These are phyloP conservation scores for Neoboletus brunneissimus DNA, from an alignment of 768 basidiomycete genomes.

Conservation along the genomic window DNA sequence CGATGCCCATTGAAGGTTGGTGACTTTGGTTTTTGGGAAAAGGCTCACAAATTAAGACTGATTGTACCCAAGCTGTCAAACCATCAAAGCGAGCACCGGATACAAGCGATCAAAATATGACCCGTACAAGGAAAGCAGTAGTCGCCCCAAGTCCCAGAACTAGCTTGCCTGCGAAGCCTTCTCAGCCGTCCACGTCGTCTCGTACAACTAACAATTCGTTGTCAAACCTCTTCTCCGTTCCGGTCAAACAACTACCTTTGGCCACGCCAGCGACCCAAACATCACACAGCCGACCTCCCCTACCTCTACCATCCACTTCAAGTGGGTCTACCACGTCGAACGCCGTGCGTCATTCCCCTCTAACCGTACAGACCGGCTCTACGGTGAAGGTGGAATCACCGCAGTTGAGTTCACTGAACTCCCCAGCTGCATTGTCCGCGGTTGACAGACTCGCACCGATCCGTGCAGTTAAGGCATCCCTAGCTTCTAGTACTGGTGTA, in stretches of 20 bases:
- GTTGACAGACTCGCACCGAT: slow-evolving; percentile 33
- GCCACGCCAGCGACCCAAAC: not conserved
- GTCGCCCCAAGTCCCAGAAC: not conserved
- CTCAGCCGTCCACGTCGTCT: slow-evolving; percentile 5
- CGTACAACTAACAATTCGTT: slow-evolving; percentile 22
- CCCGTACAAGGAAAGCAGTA: slow-evolving; percentile 1
- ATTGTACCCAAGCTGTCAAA: slow-evolving; percentile 15
- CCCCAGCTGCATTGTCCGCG: slow-evolving; percentile 1
- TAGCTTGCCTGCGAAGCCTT: not conserved
- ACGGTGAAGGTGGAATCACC: slow-evolving; percentile 20
- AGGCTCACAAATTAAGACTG: not conserved
- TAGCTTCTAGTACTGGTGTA: slow-evolving; percentile 9
- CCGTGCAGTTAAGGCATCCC: slow-evolving; percentile 31
- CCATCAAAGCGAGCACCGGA: slow-evolving; percentile 6
- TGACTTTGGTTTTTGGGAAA: not conserved
- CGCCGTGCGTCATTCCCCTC: not conserved
- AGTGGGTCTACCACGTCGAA: not conserved
- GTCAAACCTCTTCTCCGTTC: slow-evolving; percentile 2
- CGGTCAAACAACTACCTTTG: not conserved
- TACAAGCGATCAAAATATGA: slow-evolving; percentile 3
- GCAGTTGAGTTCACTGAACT: slow-evolving; percentile 7
- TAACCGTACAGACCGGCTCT: slow-evolving; percentile 12
- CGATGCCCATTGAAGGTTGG: slow-evolving; percentile 14
- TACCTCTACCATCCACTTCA: not conserved
- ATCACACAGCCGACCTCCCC: not conserved